phyloP scores from a whole-genome alignment of 257 asterid genomes.

The Cinchona pubescens region DNA sequence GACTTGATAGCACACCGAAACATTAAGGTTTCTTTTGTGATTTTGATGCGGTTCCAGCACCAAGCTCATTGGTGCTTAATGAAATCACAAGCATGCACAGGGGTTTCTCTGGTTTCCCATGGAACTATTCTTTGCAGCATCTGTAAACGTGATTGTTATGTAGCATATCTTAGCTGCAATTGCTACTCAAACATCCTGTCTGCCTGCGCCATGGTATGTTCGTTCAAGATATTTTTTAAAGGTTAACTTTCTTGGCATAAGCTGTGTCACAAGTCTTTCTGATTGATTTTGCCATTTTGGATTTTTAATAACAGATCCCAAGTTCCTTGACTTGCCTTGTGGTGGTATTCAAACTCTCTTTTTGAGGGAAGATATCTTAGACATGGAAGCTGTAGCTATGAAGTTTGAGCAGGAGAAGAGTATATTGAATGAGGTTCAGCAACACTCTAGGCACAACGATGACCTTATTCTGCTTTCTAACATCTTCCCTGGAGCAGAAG shows the following conservation, averaged over 20 bases:
- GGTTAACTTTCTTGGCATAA: neutral
- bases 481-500: slow-evolving; percentile 44
- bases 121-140: slow-evolving; percentile 87
- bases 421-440: slow-evolving; percentile 52
- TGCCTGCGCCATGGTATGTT: slow-evolving; percentile 93
- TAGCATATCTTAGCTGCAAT: slow-evolving; percentile 75
- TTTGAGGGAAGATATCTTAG: slow-evolving; percentile 66
- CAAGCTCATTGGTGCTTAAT: slow-evolving; percentile 77
- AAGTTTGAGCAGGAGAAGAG: slow-evolving; percentile 70
- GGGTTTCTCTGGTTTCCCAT: slow-evolving; percentile 53
- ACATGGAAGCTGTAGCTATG: slow-evolving; percentile 72
- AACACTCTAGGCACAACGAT: slow-evolving; percentile 35
- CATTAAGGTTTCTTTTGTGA: slow-evolving; percentile 65
- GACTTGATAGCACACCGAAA: slow-evolving; percentile 45
- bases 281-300: neutral
- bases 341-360: slow-evolving; percentile 44
- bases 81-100: slow-evolving; percentile 44
- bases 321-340: slow-evolving; percentile 55
- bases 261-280: neutral
- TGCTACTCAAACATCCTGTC: slow-evolving; percentile 67
- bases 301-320: slow-evolving; percentile 43
- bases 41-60: slow-evolving; percentile 83
- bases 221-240: neutral
- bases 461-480: slow-evolving; percentile 45
- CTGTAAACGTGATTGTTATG: slow-evolving; percentile 89